Evolutionary conservation across 305 asterid genomes (phyloP).

Genomic region (Solanum aculeatissimum): DNA sequence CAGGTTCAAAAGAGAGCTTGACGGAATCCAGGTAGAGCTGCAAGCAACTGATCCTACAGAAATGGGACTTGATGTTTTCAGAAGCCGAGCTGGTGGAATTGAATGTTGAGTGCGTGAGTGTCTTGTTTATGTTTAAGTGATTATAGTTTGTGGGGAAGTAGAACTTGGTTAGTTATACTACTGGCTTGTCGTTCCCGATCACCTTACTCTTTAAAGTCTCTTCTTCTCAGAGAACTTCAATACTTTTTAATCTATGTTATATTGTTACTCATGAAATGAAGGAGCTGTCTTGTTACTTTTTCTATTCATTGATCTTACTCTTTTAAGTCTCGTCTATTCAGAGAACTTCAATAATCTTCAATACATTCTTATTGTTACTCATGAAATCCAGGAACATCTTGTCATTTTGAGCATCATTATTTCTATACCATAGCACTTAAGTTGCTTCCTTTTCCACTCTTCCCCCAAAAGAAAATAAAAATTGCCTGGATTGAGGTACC

Average conservation of each 20-base stretch:
- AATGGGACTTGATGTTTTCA: conserved; percentile 22
- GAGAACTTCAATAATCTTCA: not conserved
- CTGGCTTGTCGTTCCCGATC: conserved; percentile 7
- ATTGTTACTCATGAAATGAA: conserved; percentile 13
- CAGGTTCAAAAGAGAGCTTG: conserved; percentile 34
- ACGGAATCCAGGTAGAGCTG: conserved; percentile 26
- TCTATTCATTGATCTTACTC: not conserved
- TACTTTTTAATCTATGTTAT: not conserved
- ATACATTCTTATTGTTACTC: conserved; percentile 1
- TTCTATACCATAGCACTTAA: not conserved
- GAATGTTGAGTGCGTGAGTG: conserved; percentile 1
- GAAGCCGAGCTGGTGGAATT: conserved; percentile 16
- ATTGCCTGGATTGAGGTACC: not conserved
- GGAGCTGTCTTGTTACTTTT: not conserved
- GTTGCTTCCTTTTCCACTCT: not conserved
- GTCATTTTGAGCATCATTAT: not conserved
- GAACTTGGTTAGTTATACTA: conserved; percentile 16
- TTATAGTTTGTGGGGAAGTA: conserved; percentile 16
- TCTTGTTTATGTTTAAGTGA: conserved; percentile 16
- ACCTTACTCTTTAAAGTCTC: not conserved
- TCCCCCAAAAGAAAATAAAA: not conserved
- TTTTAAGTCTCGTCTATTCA: not conserved
- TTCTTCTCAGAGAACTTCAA: conserved; percentile 4
- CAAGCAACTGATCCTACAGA: conserved; percentile 35
- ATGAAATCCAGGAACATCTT: not conserved